Base-by-base conservation (phyloP, 371 early-diverging fungal species). In the Syncephalastrum racemosum region DNA sequence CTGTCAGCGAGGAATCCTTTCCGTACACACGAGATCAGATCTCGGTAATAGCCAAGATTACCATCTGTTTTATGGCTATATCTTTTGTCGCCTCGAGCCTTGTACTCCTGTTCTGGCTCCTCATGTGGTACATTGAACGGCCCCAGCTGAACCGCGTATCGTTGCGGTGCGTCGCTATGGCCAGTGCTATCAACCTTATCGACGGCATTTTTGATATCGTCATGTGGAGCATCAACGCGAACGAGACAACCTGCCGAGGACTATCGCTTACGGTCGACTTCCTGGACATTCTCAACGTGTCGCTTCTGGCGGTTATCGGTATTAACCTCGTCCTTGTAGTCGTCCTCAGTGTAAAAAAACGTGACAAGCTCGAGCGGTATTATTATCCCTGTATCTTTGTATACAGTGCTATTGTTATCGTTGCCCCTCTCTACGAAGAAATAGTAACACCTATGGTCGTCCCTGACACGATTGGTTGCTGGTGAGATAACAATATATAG, bases 291-390 rank as follows among this genome's bases (percentile, higher is more conserved):
- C 25, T 60, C 18, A 59, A 63, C 20, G 50, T 60, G 10, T 16
- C 51, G 2, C 60, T 59, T 19, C 39, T 72, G 13, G 46, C 67
- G 4, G 23, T 64, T 0, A 64, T 72, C 2, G 73, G 73, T 22
- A 16, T 72, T 40, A 72, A 72, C 22, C 50, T 72, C 8, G 63
- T 72, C 5, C 39, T 72, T 7, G 56, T 72, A 1, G 68, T 72
- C 53, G 73, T 72, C 1, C 19, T 61, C 16, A 63, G 64, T 40
- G 22, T 67, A 4, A 51, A 59, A 36, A 56, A 53, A 8, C 25
- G 44, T 8, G 53, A 58, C 14, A 27, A 46, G 40, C 40, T 60
- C 0, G 64, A 63, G 19, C 47, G 54, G 4, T 46, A 31, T 22
- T 67, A 67, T 41, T 63, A 60, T 41, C 58, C 58, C 27, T 16